Base-by-base conservation (phyloP, 371 early-diverging fungal genomes). In the Synchytrium microbalum region DNA sequence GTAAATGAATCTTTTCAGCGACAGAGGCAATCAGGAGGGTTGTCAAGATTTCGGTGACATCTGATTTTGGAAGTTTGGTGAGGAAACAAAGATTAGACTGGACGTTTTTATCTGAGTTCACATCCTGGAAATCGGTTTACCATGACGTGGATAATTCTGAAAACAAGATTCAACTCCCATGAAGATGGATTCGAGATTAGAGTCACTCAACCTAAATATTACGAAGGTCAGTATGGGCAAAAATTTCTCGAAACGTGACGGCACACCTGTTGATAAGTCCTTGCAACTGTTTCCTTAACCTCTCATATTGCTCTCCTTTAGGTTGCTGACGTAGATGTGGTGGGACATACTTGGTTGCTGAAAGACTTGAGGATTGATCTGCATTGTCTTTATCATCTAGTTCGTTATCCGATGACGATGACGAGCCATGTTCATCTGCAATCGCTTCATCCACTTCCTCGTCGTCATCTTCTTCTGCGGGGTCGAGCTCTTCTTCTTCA, bases 151-250 rank as follows among this genome's bases (percentile, higher is more conserved):
- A 72, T 91, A 84, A 64, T 83, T 81, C 59, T 86, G 75, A 69
- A 90, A 93, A 38, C 85, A 81, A 30, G 82, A 85, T 65, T 93
- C 93, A 58, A 93, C 81, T 30, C 88, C 88, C 62, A 78, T 51
- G 16, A 94, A 64, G 60, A 93, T 95, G 24, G 84, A 80, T 67
- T 93, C 95, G 54, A 95, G 84, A 69, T 93, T 95, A 69, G 86
- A 83, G 72, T 93, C 96, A 72, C 88, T 91, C 70, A 95, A 75
- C 38, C 84, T 58, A n/a, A n/a, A n/a, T n/a, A n/a, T n/a, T n/a
- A 24, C 16, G 19, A 10, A 38, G 27, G 13, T 25, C 24, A 25
- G 28, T 19, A 51, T 29, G 1, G 3, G 55, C 0, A 38, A 26
- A 60, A 27, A 26, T 10, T 58, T 28, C 26, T 24, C 54, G 19